Evolutionary conservation across 2,329 filamentous ascomycete species (phyloP), one percentile per base, ranked within the genome.

Genomic region (Colletotrichum musae): DNA sequence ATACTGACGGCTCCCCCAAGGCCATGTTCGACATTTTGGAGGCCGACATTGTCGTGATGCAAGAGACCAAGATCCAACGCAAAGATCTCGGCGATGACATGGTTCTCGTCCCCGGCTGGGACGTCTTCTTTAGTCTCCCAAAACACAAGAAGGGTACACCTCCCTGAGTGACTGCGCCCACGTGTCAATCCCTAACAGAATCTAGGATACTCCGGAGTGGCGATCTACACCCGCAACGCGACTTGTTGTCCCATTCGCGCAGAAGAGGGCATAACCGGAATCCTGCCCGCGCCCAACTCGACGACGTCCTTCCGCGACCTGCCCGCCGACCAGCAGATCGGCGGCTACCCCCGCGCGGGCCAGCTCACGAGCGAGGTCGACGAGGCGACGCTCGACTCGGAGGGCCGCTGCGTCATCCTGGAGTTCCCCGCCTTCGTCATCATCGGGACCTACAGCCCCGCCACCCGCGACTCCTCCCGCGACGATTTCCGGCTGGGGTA

Each of bases 381-480:
- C 75, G 90, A 93, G 50, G 84, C 86, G 2, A 86, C 86, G 0
- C 88, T 98, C 7, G 96, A 99, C 78, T 93, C 93, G 0, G 96
- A 99, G 83, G 96, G 96, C 0, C 92, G 96, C 56, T 97, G 94
- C 74, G 90, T 98, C 7, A 86, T 97, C 51, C 86, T 99, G 4
- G 96, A 98, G 77, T 98, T 99, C 74, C 94, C 94, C 0, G 95
- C 94, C 3, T 98, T 99, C 78, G 94, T 99, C 5, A 87, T 99
- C 16, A 88, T 99, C 58, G 96, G 95, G 4, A 92, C 97, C 2
- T 98, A 99, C 81, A 94, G 93, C 74, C 96, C 96, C 12, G 96
- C 95, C 24, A 94, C 93, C 75, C 91, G 94, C 68, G 95, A 97
- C 74, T 94, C 96, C 70, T 89, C 89, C 3, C 89, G 96, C 28